Evolutionary conservation across 1,284 basidiomycete genomes (phyloP), one percentile per base, ranked within the genome.

Genomic region (Schizophyllum commune): DNA sequence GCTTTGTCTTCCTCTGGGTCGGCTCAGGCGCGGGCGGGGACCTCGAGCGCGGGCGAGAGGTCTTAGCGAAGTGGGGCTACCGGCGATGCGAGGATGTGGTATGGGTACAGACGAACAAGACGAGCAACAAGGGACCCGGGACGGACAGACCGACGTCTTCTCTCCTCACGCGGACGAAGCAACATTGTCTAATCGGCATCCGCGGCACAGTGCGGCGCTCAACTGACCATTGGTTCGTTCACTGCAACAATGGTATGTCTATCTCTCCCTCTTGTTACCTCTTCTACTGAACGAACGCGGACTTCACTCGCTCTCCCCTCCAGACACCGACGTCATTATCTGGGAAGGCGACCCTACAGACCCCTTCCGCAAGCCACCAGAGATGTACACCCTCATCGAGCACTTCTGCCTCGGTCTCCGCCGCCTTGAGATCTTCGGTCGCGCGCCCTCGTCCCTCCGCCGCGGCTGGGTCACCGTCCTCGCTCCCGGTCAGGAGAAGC

Each of bases 131-230:
- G 22, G 91, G 91, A 1, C 89, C 90, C 60, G 89, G 91, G 87
- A 90, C 87, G 52, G 91, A 92, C 70, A 83, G 88, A 1, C 91
- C 91, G 1, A 92, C 91, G 6, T 91, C 88, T 1, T 91, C 90
- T 3, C 74, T 97, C 32, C 80, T 97, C 57, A 92, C 90, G 7
- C 83, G 92, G 47, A 95, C 94, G 58, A 95, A 96, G 71, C 92
- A 98, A 69, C 96, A 99, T 71, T 98, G 96, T 74, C 77, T 98
- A 55, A 98, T 99, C 84, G 97, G 97, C n/a, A 99, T 99, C 67
- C 86, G 93, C 39, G 96, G 96, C 1, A 99, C 96, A 0, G 96
- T 99, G 2, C 85, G 96, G 17, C 82, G 96, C 27, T 95, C 92
- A 20, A 94, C 91, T 1, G 96, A 99, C 72, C 88, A 86, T 62